A percentile compares a stretch with the other conserved stretches of the same genome.
Conservation (phyloP, 2,329 filamentous ascomycete genomes). For the Colletotrichum tofieldiae region DNA sequence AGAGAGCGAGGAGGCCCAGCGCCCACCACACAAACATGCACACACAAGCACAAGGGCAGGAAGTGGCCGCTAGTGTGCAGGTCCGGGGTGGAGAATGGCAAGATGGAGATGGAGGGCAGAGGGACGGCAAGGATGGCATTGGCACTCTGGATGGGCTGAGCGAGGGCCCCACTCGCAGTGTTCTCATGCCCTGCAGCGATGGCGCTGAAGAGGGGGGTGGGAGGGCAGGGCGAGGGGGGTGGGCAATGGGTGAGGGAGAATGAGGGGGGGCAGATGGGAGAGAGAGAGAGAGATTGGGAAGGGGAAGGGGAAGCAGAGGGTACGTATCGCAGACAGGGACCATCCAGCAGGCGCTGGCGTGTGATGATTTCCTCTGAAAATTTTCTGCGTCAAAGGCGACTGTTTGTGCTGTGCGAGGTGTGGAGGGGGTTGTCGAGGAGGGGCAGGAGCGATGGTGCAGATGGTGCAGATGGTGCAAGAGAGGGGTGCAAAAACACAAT, state of each 20-base stretch:
- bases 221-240: not conserved
- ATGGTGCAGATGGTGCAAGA: conserved; percentile 1
- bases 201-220: conserved; percentile 20
- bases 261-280: conserved; percentile 10
- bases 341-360: conserved; percentile 32
- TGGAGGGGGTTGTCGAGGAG: not conserved
- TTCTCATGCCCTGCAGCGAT: conserved; percentile 42
- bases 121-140: conserved; percentile 37
- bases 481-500: conserved; percentile 17
- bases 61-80: conserved; percentile 37
- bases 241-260: not conserved
- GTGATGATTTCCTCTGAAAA: conserved; percentile 37
- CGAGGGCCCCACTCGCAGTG: conserved; percentile 30
- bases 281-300: conserved; percentile 9
- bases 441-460: not conserved
- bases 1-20: conserved; percentile 19
- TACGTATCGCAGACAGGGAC: conserved; percentile 5
- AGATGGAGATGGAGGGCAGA: conserved; percentile 39
- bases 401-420: conserved; percentile 6
- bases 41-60: conserved; percentile 39
- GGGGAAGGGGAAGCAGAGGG: not conserved
- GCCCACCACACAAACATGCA: conserved; percentile 30
- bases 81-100: conserved; percentile 35
- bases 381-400: conserved; percentile 43
- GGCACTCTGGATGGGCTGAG: conserved; percentile 40